Base-by-base conservation (phyloP, 768 basidiomycete genomes). In the Auriscalpium microsporum region DNA sequence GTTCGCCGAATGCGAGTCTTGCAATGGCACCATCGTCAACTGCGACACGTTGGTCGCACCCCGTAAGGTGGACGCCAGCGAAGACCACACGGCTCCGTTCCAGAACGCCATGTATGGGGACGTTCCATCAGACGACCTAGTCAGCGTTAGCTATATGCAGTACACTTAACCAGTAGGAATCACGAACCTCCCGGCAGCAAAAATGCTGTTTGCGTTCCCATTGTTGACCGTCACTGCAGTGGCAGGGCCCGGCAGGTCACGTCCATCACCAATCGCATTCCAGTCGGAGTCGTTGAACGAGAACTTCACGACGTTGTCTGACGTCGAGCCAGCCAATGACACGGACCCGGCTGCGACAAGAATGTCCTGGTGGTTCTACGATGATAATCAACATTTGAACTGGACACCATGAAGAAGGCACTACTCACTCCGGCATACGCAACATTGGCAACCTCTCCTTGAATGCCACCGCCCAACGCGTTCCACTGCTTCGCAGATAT, bases 21-120 rank as follows among this genome's bases (percentile, higher is more conserved):
- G 82, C 16, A 97, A 73, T 10, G 95, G 95, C 17, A 98, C 94
- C 82, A 99, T 91, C 1, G 81, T 75, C 42, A 99, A 74, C 68
- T 94, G 91, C 19, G 88, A 80, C 48, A 98, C 77, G 47, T 81
- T 79, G 14, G 87, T 84, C 34, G 74, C 72, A 33, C 74, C 72
- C 54, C 78, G 69, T 14, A 90, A 69, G 16, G 73, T 70, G 6
- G 81, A 80, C 48, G 87, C 83, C 54, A 91, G 69, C 36, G 75
- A 70, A 11, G 74, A 72, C 95, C 95, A 99, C 3, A 75, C 72
- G 23, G 68, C 55, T 48, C 95, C 95, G 68, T 97, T 78, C 90
- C 92, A 99, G 64, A 84, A 87, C 38, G 79, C 75, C 56, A 97
- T 69, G 73, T 91, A 97, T 0, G 90, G 73, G 1, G 78, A 71